Base-by-base conservation (phyloP, 2,329 filamentous ascomycete genomes). In the Scedosporium apiospermum region DNA sequence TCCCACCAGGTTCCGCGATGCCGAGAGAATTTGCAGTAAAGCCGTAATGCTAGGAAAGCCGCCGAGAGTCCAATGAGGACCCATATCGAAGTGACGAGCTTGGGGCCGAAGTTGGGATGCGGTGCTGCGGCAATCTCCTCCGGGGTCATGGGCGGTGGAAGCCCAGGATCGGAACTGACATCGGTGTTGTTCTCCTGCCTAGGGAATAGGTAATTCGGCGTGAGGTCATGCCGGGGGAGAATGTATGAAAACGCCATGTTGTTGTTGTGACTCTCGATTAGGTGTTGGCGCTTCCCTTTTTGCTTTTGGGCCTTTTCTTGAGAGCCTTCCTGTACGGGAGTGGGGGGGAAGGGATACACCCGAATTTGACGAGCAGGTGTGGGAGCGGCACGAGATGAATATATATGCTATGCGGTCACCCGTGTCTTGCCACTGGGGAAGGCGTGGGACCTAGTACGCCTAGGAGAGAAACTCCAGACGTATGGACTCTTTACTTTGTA, bases 1-100 rank as follows among this genome's bases (percentile, higher is more conserved):
- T 70, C 69, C 69, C 69, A 71, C 69, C 69, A 71, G 6, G 70
- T 60, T 1, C 68, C 65, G 3, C 67, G 64, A 16, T 65, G 65
- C 55, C 66, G 67, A 27, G 63, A 61, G 26, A 65, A 66, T 62
- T 70, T 70, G 65, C 68, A 69, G 38, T 69, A 70, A 5, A 69
- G 26, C 3, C 68, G 64, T 4, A 70, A 60, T 14, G 55, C 62
- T 3, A 70, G 61, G 62, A 70, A 70, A 10, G 66, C 51, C 1
- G 61, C 51, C 10, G 68, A 64, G 7, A 69, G 26, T 12, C 60
- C 63, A 5, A 68, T 59, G 59, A 66, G 65, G 6, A 63, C 58
- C 68, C 67, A 70, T 51, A 67, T 63, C 12, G 66, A 62, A n/a
- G 63, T 38, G 9, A 65, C 55, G 61, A 66, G 64, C 12, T 51